A percentile compares a stretch with the other conserved stretches of the same genome.
Evolutionary conservation across 331 rosid species (phyloP).

Genomic region (Prunus yedoensis): DNA sequence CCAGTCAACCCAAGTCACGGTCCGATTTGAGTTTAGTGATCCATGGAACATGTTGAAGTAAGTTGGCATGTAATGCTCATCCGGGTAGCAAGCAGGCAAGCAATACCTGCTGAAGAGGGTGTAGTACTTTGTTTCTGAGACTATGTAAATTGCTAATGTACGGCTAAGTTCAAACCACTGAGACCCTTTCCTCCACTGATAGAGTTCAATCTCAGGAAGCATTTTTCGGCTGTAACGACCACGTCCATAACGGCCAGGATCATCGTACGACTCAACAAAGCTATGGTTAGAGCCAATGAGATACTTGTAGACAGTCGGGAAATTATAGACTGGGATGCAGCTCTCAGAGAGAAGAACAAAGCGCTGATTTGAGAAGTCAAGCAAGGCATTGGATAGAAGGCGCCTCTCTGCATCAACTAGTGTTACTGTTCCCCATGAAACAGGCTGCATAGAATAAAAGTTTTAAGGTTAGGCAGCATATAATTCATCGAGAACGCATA

Average conservation of each 20-base stretch:
- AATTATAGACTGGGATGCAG: conserved; percentile 87
- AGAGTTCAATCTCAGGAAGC: conserved; percentile 78
- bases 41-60: conserved; percentile 80
- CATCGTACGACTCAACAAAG: conserved; percentile 83
- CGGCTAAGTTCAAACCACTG: conserved; percentile 92
- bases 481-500: neutral
- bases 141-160: conserved; percentile 46
- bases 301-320: conserved; percentile 71
- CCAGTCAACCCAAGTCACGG: conserved; percentile 94
- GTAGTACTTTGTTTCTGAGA: conserved; percentile 63
- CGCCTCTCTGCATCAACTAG: conserved; percentile 92
- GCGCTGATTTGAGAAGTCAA: conserved; percentile 84
- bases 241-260: conserved; percentile 90
- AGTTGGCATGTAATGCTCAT: conserved; percentile 89
- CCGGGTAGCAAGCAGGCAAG: conserved; percentile 95
- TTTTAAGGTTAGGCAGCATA: neutral
- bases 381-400: conserved; percentile 83
- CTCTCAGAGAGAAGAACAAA: conserved; percentile 95
- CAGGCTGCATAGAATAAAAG: conserved; percentile 45
- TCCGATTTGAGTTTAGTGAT: conserved; percentile 70
- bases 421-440: conserved; percentile 79
- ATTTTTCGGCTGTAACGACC: conserved; percentile 87
- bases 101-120: conserved; percentile 67
- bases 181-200: conserved; percentile 94
- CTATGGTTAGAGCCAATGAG: conserved; percentile 63